Evolutionary conservation across 2,329 filamentous ascomycete genomes (phyloP).

Genomic region (Phyllosticta citribraziliensis): DNA sequence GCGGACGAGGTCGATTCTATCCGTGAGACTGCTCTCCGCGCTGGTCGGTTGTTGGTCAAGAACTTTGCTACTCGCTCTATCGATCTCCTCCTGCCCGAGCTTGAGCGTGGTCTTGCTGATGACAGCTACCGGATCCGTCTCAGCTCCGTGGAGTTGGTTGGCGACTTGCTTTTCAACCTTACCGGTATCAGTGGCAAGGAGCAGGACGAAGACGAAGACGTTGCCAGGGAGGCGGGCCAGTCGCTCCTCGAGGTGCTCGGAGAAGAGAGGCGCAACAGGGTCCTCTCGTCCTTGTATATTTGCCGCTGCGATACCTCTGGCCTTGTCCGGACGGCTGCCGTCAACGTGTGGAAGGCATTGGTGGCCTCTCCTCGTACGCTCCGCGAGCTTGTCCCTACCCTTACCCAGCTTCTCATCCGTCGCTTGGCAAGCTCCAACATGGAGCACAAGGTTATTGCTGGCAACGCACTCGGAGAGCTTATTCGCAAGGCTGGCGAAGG

Average conservation of each 20-base stretch:
- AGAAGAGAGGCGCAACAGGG: conserved; percentile 93
- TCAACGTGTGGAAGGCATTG: conserved; percentile 93
- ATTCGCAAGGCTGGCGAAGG: conserved; percentile 95
- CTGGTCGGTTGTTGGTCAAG: conserved; percentile 90
- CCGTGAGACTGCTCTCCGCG: conserved; percentile 88
- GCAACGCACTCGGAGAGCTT: conserved; percentile 90
- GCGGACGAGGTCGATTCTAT: conserved; percentile 96
- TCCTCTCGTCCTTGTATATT: conserved; percentile 93
- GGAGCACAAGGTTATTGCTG: conserved; percentile 98
- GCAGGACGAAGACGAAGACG: conserved; percentile 68
- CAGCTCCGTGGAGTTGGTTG: conserved; percentile 94
- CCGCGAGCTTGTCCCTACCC: conserved; percentile 88
- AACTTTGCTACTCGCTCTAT: conserved; percentile 95
- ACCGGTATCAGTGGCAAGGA: conserved; percentile 81
- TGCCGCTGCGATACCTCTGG: conserved; percentile 95
- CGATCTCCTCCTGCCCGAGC: conserved; percentile 83
- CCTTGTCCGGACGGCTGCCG: conserved; percentile 78
- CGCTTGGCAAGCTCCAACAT: conserved; percentile 91
- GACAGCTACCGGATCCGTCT: conserved; percentile 96
- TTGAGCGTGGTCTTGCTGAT: conserved; percentile 93
- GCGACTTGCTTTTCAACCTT: conserved; percentile 93
- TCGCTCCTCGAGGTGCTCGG: conserved; percentile 92
- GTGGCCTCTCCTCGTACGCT: conserved; percentile 86
- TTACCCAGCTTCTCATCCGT: conserved; percentile 89
- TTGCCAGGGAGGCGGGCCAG: conserved; percentile 74